Evolutionary conservation across 306 rosid species (phyloP).

Genomic region (Fragaria iinumae): DNA sequence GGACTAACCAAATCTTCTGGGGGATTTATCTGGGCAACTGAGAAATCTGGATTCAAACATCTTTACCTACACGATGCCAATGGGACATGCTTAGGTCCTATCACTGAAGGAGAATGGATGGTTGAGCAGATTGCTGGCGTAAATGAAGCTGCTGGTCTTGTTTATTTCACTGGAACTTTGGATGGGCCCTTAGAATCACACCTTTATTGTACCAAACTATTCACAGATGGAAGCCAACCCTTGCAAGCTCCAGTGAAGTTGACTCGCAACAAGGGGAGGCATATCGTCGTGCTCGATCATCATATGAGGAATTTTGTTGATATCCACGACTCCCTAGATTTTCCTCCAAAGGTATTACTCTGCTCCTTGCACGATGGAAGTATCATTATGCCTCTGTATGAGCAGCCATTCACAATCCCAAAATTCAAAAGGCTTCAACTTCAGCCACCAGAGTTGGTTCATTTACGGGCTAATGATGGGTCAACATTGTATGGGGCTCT

Average conservation of each 20-base stretch:
- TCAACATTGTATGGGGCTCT: slow-evolving; percentile 67
- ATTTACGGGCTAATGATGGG: slow-evolving; percentile 62
- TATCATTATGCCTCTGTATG: slow-evolving; percentile 58
- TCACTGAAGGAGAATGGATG: slow-evolving; percentile 97
- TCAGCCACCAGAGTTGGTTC: slow-evolving; percentile 73
- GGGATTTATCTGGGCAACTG: slow-evolving; percentile 97
- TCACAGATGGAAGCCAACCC: slow-evolving; percentile 49
- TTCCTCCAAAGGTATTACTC: slow-evolving; percentile 77
- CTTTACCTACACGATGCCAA: slow-evolving; percentile 75
- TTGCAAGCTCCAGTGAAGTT: slow-evolving; percentile 67
- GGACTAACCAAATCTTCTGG: slow-evolving; percentile 63
- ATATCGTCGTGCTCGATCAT: slow-evolving; percentile 79
- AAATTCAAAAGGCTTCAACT: slow-evolving; percentile 70
- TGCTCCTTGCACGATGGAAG: slow-evolving; percentile 87
- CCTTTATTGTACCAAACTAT: slow-evolving; percentile 68
- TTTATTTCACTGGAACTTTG: slow-evolving; percentile 85
- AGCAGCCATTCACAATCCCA: slow-evolving; percentile 56
- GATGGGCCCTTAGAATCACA: slow-evolving; percentile 86
- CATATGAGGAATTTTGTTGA: slow-evolving; percentile 75
- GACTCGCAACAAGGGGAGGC: slow-evolving; percentile 79
- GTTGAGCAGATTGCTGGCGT: slow-evolving; percentile 94
- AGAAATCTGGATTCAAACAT: slow-evolving; percentile 90
- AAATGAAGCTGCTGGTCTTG: slow-evolving; percentile 73
- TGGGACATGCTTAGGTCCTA: slow-evolving; percentile 74
- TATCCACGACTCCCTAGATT: slow-evolving; percentile 67